phyloP scores from a whole-genome alignment of 768 basidiomycete genomes.

The Tylopilus sp. region DNA sequence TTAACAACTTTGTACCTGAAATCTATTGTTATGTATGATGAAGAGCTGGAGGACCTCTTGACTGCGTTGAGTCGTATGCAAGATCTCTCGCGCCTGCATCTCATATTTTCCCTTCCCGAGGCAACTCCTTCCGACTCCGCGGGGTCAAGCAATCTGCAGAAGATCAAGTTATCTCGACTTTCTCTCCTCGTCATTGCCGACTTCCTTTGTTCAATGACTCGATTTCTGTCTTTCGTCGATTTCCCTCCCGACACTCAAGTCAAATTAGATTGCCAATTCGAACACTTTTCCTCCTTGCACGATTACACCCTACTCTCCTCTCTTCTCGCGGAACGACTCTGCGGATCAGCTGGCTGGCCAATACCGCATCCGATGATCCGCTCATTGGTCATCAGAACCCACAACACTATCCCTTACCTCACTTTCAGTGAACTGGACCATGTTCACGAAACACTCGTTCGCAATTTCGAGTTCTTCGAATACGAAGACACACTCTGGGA shows the following conservation, averaged over 20 bases:
- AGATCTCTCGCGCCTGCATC: constrained; percentile 28
- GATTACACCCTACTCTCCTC: background rate
- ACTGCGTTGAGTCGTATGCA: constrained; percentile 34
- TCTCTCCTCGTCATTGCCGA: constrained; percentile 4
- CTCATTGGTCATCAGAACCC: background rate
- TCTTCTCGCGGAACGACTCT: background rate
- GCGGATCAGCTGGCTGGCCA: background rate
- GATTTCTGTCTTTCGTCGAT: constrained; percentile 4
- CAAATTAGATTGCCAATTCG: too few species aligned
- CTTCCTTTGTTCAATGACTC: constrained; percentile 1
- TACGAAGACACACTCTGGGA: background rate
- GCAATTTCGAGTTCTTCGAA: too few species aligned
- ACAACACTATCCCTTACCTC: background rate
- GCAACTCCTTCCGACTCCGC: background rate
- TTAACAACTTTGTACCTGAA: constrained; percentile 36
- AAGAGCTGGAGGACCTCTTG: constrained; percentile 28
- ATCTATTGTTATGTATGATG: constrained; percentile 18
- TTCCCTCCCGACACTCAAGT: background rate
- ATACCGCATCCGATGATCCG: background rate
- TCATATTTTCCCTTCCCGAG: constrained; percentile 30
- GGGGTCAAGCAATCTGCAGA: background rate
- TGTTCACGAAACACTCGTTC: background rate
- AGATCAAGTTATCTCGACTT: constrained; percentile 1
- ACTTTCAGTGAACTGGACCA: background rate
- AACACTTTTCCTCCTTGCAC: background rate